These are phyloP conservation scores for Fusarium irregulare DNA, from an alignment of 2,329 filamentous ascomycete genomes.

Conservation along the genomic window DNA sequence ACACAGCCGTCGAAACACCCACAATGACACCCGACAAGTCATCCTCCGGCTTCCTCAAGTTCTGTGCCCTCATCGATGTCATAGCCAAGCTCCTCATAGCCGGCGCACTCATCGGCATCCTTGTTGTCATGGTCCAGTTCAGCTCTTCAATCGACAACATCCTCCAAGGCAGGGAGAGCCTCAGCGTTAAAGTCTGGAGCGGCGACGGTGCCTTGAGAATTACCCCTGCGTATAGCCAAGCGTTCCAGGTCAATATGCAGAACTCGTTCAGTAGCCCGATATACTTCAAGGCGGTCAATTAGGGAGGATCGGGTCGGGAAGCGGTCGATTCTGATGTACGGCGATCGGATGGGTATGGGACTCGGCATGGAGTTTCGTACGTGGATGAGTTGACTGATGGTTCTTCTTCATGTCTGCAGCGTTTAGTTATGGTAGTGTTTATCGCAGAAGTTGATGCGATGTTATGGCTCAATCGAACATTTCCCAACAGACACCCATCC, in stretches of 20 bases:
- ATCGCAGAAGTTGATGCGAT: no score
- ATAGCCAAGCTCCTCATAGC: slow-evolving; percentile 29
- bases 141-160: slow-evolving; percentile 11
- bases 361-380: neutral
- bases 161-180: neutral
- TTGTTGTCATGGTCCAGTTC: slow-evolving; percentile 26
- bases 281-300: slow-evolving; percentile 21
- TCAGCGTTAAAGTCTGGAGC: slow-evolving; percentile 2
- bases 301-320: neutral
- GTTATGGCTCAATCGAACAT: neutral
- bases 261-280: slow-evolving; percentile 2
- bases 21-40: slow-evolving; percentile 19
- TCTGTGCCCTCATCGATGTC: slow-evolving; percentile 34
- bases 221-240: neutral
- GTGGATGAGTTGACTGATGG: neutral
- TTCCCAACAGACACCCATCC: neutral
- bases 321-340: neutral
- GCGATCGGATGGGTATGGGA: neutral
- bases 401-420: neutral
- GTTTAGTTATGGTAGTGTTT: neutral
- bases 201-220: slow-evolving; percentile 3
- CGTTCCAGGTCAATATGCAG: slow-evolving; percentile 19
- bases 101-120: slow-evolving; percentile 35
- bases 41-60: slow-evolving; percentile 27
- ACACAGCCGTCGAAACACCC: neutral